Evolutionary conservation across 192 early-diverging fungal species (phyloP), one percentile per base, ranked within the genome.

Genomic region (Powellomyces hirtus): DNA sequence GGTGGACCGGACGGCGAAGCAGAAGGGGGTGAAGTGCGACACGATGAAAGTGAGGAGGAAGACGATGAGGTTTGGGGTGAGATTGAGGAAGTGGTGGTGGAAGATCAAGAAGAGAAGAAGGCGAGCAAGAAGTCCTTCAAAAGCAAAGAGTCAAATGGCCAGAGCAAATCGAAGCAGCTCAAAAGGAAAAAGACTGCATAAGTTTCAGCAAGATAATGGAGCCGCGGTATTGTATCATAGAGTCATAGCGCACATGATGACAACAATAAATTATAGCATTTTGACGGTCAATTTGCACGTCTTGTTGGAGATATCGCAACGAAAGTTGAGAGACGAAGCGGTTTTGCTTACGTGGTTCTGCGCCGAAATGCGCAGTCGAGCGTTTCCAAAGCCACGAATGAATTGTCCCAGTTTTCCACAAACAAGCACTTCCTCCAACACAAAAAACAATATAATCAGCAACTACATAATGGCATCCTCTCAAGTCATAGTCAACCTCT

Each of bases 1-100:
- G 68, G 1, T 16, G 62, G 26, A 10, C 60, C 50, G 59, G 75
- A 75, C 22, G 74, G 83, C 20, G 76, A 71, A 31, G 69, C 74
- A 33, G 88, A 88, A 60, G 86, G 86, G 30, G 89, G 90, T 35
- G 84, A 78, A 20, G 69, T 88, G 38, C 89, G 88, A 90, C 74
- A 81, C 40, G 64, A 68, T 38, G 84, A 88, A 10, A 38, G 38
- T 3, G 55, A 57, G 2, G 26, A 33, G 24, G 55, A 49, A 59
- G 86, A 87, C 37, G 89, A 91, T 35, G 82, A 78, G n/a, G 69
- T 89, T 38, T 91, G 89, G 91, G 75, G 82, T 38, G 64, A 68
- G 46, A 85, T 90, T 2, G 59, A 38, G 59, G 55, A 57, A 3
- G 16, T 57, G 3, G 26, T 57, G 33, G 55, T 26, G 24, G 46